phyloP scores from a whole-genome alignment of 805 yeast species.

The Nakazawaea ishiwadae region DNA sequence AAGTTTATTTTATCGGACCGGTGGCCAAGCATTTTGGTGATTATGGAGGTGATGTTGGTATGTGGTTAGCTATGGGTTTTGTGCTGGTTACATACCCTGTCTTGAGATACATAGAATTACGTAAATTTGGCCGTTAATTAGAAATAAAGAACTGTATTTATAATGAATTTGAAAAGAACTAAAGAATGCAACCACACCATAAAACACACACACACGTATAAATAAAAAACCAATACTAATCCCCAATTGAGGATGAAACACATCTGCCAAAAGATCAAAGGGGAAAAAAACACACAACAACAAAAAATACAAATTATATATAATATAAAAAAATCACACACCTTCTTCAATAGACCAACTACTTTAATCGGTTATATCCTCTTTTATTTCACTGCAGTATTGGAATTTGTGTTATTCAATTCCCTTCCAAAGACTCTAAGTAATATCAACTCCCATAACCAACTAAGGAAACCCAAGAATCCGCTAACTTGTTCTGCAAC shows the following conservation, averaged over 20 bases:
- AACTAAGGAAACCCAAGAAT: slow-evolving; percentile 1
- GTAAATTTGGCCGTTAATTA: slow-evolving; percentile 47
- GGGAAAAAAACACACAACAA: too few relatives aligned
- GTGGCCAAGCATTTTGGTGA: slow-evolving; percentile 62
- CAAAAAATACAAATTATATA: too few relatives aligned
- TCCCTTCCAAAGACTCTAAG: slow-evolving; percentile 3
- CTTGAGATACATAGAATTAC: slow-evolving; percentile 61
- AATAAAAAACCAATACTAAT: too few relatives aligned
- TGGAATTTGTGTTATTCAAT: background rate
- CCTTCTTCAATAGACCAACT: background rate
- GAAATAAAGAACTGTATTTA: too few relatives aligned
- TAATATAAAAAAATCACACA: background rate
- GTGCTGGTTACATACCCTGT: slow-evolving; percentile 61
- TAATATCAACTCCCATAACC: slow-evolving; percentile 7
- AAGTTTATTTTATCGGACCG: slow-evolving; percentile 78
- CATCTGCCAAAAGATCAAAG: too few relatives aligned
- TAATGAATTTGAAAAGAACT: too few relatives aligned
- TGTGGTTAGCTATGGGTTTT: slow-evolving; percentile 74
- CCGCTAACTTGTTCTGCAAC: slow-evolving; percentile 1
- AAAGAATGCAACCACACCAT: too few relatives aligned
- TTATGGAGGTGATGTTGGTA: slow-evolving; percentile 75
- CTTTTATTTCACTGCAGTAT: background rate
- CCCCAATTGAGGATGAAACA: too few relatives aligned
- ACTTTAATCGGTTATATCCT: too few relatives aligned
- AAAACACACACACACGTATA: too few relatives aligned